Base-by-base conservation (phyloP, 2,329 filamentous ascomycete genomes). In the Trichophyton verrucosum region DNA sequence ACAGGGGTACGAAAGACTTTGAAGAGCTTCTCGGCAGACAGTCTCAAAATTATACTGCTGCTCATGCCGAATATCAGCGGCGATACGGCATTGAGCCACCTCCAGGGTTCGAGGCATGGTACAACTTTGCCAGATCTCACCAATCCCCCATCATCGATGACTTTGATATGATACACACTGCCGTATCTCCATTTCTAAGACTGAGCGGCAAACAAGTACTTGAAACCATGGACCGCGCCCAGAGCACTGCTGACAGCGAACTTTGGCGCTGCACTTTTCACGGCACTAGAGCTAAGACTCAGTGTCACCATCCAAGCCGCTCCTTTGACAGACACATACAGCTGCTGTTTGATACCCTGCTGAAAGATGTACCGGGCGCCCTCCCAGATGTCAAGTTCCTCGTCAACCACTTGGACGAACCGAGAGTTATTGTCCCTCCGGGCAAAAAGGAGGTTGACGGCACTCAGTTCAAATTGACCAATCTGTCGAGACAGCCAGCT, bases 371-470 rank as follows among this genome's bases (percentile, higher is more conserved):
- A n/a, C 51, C 27, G 17, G 53, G 49, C 1, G 30, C 11, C 57
- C 13, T 62, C 20, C 61, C 61, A 5, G 46, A 58, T 24, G 42
- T 62, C 58, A 62, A 44, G 17, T 62, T 62, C 44, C 58, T 60
- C 42, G 61, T 62, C 51, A 62, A 62, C 42, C 58, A 62, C 13
- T 44, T 62, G 30, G 61, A 62, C 60, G 61, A 62, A 24, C 61
- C 61, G 20, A 62, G 58, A 20, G 53, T 62, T 7, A 4, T 60
- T 13, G 30, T 61, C 38, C 57, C 60, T 13, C 15, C 3, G 24
- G 2, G 4, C 2, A 17, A 7, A 13, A 33, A 11, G 7, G 36
- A 15, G 15, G 24, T 30, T 11, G 24, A 36, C 4, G 2, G n/a
- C 30, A 13, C 20, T 15, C 8, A 24, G 4, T 58, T 62, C 20